Percentiles rank a stretch among this genome's conserved stretches.
phyloP scores from a whole-genome alignment of 2,329 filamentous ascomycete genomes.

The Colletotrichum higginsianum region DNA sequence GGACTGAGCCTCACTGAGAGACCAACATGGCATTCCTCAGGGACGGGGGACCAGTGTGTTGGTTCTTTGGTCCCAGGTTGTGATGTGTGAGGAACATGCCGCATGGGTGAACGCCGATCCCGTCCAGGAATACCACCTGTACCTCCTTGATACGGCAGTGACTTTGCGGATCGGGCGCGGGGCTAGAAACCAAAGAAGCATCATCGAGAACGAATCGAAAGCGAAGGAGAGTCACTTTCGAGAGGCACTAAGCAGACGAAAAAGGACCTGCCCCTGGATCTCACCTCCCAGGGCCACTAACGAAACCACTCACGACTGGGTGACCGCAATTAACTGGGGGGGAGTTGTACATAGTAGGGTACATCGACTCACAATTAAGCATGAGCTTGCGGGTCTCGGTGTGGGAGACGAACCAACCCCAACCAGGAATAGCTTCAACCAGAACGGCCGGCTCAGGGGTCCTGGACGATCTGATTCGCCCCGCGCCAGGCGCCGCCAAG shows the following conservation, averaged over 20 bases:
- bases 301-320: background rate
- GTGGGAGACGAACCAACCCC: conserved; percentile 26
- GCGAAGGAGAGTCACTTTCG: background rate
- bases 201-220: conserved; percentile 32
- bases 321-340: background rate
- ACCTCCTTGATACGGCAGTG: conserved; percentile 34
- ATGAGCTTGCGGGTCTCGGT: conserved; percentile 10
- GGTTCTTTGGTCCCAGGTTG: conserved; percentile 2
- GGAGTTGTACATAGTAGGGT: too few relatives aligned
- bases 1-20: conserved; percentile 19
- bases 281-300: background rate
- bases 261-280: background rate
- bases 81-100: background rate
- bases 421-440: conserved; percentile 4
- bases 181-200: background rate
- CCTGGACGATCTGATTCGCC: conserved; percentile 27
- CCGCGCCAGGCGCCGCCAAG: conserved; percentile 25
- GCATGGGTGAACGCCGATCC: conserved; percentile 12
- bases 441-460: conserved; percentile 21
- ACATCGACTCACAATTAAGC: conserved; percentile 32
- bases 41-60: too few relatives aligned
- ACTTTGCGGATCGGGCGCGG: conserved; percentile 10
- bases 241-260: background rate
- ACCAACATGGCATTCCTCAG: background rate
- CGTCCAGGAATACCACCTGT: conserved; percentile 5